phyloP scores from a whole-genome alignment of 2,329 filamentous ascomycete genomes.

The Calonectria pauciramosa region DNA sequence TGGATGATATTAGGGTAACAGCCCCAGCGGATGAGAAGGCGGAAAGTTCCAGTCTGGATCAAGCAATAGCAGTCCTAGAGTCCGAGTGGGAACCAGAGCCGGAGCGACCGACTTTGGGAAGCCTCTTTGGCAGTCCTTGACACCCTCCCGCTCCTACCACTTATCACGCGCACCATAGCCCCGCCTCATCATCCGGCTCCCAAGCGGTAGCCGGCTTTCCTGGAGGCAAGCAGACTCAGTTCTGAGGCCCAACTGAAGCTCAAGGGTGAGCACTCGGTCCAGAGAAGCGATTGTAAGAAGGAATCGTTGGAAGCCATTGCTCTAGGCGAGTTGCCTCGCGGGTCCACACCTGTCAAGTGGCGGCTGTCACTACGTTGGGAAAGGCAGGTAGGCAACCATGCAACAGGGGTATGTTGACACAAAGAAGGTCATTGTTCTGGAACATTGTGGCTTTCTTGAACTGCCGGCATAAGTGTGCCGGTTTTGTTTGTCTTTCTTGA shows the following conservation, averaged over 20 bases:
- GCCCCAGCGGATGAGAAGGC: not conserved
- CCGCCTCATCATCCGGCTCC: not conserved
- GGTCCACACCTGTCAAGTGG: conserved; percentile 11
- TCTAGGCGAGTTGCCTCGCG: not conserved
- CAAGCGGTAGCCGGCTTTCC: not conserved
- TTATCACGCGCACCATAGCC: not conserved
- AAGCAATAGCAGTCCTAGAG: not conserved
- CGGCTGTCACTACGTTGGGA: conserved; percentile 6
- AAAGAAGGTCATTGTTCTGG: not conserved
- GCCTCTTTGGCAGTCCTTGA: not conserved
- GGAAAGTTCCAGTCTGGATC: not conserved
- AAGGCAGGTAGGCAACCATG: not conserved
- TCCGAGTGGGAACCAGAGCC: not conserved
- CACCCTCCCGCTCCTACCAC: not conserved
- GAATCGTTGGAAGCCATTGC: not conserved
- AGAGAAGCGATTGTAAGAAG: conserved; percentile 28
- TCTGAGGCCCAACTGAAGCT: not conserved
- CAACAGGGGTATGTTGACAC: not conserved
- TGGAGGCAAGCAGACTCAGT: not conserved
- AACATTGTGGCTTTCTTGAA: not conserved
- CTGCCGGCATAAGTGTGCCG: not conserved
- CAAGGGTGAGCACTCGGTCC: not conserved
- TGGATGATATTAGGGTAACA: not conserved
- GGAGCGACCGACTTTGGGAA: not conserved
- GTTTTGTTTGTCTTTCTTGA: not conserved